Evolutionary conservation across 1,139 yeast genomes (phyloP), one percentile per base, ranked within the genome.

Genomic region (Debaryomyces coudertii): DNA sequence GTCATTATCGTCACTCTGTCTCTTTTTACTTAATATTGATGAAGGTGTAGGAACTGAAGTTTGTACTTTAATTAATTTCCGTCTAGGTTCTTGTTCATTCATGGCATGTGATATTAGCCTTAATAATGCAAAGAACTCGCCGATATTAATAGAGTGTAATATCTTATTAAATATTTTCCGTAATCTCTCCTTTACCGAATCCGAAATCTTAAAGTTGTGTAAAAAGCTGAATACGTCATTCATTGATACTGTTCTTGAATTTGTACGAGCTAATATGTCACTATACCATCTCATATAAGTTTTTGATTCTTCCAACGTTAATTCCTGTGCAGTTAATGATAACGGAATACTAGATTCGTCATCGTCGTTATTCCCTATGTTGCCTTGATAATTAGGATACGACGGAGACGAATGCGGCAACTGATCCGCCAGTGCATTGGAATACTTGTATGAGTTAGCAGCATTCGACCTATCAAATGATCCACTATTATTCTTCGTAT

Each of bases 211-310:
- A 65, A 87, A 87, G 61, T 87, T 87, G 50, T 71, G 63, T 47
- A 87, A 65, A 54, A 87, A 87, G 40, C 63, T 71, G 64, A 82
- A 85, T 6, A 87, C 87, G 56, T 87, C 93, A 2, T 65, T 68
- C 55, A 87, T 65, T 9, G 80, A 68, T 15, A 86, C 79, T 28
- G 87, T 68, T 52, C 84, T 73, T 34, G 79, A 69, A 52, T 78
- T 79, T 11, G 78, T 73, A 42, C 88, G 73, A 11, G 84, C 76
- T 38, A 83, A 73, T 12, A 87, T 82, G 56, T 83, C 85, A 55
- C 83, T 82, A 59, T 86, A 87, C 95, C 95, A 87, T 55, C 93
- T 68, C 61, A 85, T 72, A 62, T 87, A 87, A 0, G 93, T 85
- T 55, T 82, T 82, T 2, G 83, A 77, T 56, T 87, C 95, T 49